Conservation (phyloP, 1,284 basidiomycete genomes). For the Apiotrichum porosum region DNA sequence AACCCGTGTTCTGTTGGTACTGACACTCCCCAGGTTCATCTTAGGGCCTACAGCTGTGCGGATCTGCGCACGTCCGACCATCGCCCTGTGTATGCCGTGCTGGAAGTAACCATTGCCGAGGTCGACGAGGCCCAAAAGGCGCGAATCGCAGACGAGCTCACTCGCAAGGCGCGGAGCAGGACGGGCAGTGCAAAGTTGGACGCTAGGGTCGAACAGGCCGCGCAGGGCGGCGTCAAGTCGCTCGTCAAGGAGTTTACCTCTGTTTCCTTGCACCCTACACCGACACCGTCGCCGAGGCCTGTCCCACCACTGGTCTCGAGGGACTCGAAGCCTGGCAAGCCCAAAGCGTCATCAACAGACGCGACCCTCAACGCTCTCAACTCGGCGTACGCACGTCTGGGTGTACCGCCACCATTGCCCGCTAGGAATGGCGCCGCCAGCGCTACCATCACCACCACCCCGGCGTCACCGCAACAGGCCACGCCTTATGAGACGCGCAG, state of each 20-base stretch:
- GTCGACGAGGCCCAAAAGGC: constrained; percentile 72
- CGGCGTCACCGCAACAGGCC: background rate
- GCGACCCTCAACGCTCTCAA: background rate
- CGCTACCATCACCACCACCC: constrained; percentile 1
- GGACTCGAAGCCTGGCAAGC: constrained; percentile 7
- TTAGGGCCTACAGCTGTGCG: constrained; percentile 55
- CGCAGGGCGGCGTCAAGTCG: constrained; percentile 20
- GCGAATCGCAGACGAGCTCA: constrained; percentile 3
- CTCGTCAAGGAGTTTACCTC: constrained; percentile 22
- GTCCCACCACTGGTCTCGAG: constrained; percentile 11
- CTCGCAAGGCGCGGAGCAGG: constrained; percentile 6
- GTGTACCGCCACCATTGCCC: constrained; percentile 16
- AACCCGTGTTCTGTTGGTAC: no score
- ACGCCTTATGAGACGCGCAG: constrained; percentile 10
- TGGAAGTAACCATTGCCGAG: constrained; percentile 69
- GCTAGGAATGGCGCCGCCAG: constrained; percentile 8
- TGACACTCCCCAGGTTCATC: constrained; percentile 15
- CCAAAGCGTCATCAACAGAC: background rate
- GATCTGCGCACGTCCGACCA: constrained; percentile 89
- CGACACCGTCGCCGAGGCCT: background rate
- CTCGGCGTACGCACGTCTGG: constrained; percentile 11
- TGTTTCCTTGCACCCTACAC: constrained; percentile 5
- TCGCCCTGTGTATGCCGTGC: constrained; percentile 84
- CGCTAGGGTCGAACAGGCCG: constrained; percentile 11
- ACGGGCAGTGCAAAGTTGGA: constrained; percentile 5